Evolutionary conservation across 176 grass and related monocot genomes (phyloP), one percentile per base, ranked within the genome.

Genomic region (Saccharum spontaneum): DNA sequence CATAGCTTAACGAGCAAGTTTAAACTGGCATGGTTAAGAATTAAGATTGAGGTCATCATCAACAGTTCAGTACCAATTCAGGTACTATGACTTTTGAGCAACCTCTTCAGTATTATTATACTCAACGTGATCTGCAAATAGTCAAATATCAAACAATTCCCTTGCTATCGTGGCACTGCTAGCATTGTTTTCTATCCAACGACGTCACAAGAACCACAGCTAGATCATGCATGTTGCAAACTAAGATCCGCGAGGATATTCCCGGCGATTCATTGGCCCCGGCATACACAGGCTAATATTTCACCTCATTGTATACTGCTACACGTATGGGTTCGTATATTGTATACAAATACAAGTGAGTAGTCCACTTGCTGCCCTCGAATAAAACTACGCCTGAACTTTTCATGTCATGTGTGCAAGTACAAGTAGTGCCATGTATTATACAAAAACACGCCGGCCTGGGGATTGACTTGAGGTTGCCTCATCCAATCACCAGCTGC

Each of bases 191-290:
- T 31, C 8, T 41, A 30, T 77, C 31, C 11, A 68, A 17, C 3
- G 1, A 63, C 30, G 11, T 49, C 65, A 64, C 33, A 82, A 59
- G 63, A 73, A 73, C 26, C 37, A 84, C 37, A 84, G 49, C 67
- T 78, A 66, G 73, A 86, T 83, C 75, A 37, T 73, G 73, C 44
- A 82, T 43, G 72, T 34, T 46, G 36, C 65, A 86, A 57, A 73
- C 73, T 67, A 23, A 73, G 79, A 86, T 66, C 66, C 73, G 1
- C 7, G 14, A 39, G 66, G 88, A 83, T 90, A 90, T 90, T 65
- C 72, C 6, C 11, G 15, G 37, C 26, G 30, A 61, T 18, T 52
- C 49, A 79, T 48, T 31, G 26, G 71, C 52, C 24, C 38, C 52
- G 14, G 26, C 0, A 20, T 20, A 26, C 8, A 34, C 1, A 40